Percentiles rank a stretch among this genome's conserved stretches.
phyloP scores from a whole-genome alignment of 805 yeast species.

The Kuraishia floccosa region DNA sequence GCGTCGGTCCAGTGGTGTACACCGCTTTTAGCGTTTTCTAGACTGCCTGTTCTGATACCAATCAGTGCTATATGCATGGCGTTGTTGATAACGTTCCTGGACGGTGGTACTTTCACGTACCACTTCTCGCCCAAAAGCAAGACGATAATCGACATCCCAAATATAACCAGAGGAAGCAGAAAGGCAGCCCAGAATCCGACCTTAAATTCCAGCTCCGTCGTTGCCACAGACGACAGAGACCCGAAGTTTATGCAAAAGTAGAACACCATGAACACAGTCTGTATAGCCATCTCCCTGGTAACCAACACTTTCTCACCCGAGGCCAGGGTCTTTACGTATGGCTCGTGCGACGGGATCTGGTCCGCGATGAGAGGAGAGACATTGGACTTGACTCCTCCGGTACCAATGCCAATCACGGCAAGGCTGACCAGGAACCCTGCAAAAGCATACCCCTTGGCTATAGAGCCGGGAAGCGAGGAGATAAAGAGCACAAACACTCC shows the following conservation, averaged over 20 bases:
- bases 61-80: conserved; percentile 25
- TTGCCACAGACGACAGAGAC: conserved; percentile 39
- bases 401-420: conserved; percentile 28
- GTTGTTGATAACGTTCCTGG: conserved; percentile 47
- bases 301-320: conserved; percentile 57
- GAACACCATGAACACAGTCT: conserved; percentile 28
- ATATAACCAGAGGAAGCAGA: conserved; percentile 44
- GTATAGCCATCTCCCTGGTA: conserved; percentile 30
- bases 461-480: conserved; percentile 34
- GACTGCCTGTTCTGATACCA: too few relatives aligned
- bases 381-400: conserved; percentile 45
- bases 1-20: conserved; percentile 30
- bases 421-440: conserved; percentile 30
- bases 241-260: conserved; percentile 48
- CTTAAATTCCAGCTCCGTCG: conserved; percentile 37
- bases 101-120: conserved; percentile 37
- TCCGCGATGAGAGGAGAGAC: conserved; percentile 40
- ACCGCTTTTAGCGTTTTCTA: conserved; percentile 27
- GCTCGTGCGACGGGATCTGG: conserved; percentile 52
- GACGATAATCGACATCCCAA: conserved; percentile 37
- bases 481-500: conserved; percentile 36
- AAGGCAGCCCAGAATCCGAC: conserved; percentile 46
- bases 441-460: conserved; percentile 25
- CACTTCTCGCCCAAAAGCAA: conserved; percentile 15
- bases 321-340: conserved; percentile 43